A percentile compares a stretch with the other conserved stretches of the same genome.
Conservation (phyloP, 129 eudicot species). For the Logfia minima region DNA sequence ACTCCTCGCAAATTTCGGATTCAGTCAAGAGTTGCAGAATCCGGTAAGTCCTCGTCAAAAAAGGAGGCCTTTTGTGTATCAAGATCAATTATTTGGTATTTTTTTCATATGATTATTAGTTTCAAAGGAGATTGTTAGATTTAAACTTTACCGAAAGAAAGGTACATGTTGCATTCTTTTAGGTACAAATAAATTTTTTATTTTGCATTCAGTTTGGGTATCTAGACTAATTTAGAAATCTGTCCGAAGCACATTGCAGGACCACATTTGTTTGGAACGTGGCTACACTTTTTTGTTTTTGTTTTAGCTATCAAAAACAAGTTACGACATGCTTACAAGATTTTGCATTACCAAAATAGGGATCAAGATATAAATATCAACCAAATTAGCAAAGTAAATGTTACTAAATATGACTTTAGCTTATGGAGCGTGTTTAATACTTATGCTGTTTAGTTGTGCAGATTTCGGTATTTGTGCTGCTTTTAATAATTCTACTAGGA, state of each 20-base stretch:
- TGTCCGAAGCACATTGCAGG: not conserved
- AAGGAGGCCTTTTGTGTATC: not conserved
- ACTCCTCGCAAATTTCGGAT: slow-evolving; percentile 71
- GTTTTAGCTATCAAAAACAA: not conserved
- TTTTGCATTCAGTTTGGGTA: not conserved
- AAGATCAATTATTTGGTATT: not conserved
- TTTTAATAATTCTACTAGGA: slow-evolving; percentile 67
- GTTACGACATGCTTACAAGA: not conserved
- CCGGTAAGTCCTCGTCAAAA: slow-evolving; percentile 54
- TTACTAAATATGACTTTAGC: not conserved
- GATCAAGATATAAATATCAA: not conserved
- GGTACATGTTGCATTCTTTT: not conserved
- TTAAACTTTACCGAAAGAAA: not conserved
- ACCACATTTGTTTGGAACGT: not conserved
- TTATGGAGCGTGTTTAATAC: not conserved
- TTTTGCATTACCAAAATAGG: not conserved
- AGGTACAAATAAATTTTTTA: not conserved
- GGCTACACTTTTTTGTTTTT: not conserved
- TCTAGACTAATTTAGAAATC: not conserved
- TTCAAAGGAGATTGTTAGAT: not conserved
- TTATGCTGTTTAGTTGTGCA: slow-evolving; percentile 26
- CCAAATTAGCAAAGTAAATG: not conserved
- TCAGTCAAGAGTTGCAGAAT: slow-evolving; percentile 87
- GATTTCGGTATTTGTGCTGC: slow-evolving; percentile 57
- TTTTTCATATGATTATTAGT: slow-evolving; percentile 2